These are phyloP conservation scores for Psilocybe azurescens DNA, from an alignment of 768 basidiomycete species.

Conservation along the genomic window DNA sequence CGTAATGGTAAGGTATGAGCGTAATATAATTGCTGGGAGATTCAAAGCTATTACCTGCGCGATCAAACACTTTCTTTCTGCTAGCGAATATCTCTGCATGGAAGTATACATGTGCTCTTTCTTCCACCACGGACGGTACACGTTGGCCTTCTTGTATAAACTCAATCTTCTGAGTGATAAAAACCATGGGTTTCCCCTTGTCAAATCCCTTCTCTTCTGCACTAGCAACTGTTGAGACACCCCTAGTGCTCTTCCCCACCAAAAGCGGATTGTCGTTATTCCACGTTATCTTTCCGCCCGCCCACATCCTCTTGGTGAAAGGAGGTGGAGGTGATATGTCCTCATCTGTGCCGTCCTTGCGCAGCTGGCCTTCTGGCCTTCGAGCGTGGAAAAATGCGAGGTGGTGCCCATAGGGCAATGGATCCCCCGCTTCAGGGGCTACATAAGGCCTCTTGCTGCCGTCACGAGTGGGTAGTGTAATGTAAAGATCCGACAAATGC, in stretches of 20 bases:
- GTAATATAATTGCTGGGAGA: neutral
- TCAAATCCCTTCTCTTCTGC: slow-evolving; percentile 73
- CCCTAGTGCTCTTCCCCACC: slow-evolving; percentile 57
- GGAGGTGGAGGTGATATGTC: slow-evolving; percentile 76
- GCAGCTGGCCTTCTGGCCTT: slow-evolving; percentile 58
- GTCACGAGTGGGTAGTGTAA: slow-evolving; percentile 77
- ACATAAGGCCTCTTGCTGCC: slow-evolving; percentile 50
- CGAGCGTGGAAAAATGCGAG: slow-evolving; percentile 77
- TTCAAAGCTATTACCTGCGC: slow-evolving; percentile 45
- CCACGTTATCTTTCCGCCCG: slow-evolving; percentile 73
- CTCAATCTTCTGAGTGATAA: slow-evolving; percentile 70
- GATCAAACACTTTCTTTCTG: slow-evolving; percentile 35
- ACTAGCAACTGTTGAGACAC: slow-evolving; percentile 51
- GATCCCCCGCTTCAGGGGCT: slow-evolving; percentile 43
- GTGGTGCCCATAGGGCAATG: slow-evolving; percentile 68
- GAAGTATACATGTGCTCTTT: slow-evolving; percentile 71
- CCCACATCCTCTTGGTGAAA: slow-evolving; percentile 85
- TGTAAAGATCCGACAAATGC: slow-evolving; percentile 66
- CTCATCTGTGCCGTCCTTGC: slow-evolving; percentile 74
- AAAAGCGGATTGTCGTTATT: slow-evolving; percentile 49
- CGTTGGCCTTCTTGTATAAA: slow-evolving; percentile 47
- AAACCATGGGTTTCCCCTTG: slow-evolving; percentile 69
- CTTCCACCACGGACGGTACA: slow-evolving; percentile 60
- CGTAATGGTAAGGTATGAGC: neutral
- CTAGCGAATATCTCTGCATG: slow-evolving; percentile 27